Evolutionary conservation across 768 basidiomycete genomes (phyloP), one percentile per base, ranked within the genome.

Genomic region (Vararia minispora): DNA sequence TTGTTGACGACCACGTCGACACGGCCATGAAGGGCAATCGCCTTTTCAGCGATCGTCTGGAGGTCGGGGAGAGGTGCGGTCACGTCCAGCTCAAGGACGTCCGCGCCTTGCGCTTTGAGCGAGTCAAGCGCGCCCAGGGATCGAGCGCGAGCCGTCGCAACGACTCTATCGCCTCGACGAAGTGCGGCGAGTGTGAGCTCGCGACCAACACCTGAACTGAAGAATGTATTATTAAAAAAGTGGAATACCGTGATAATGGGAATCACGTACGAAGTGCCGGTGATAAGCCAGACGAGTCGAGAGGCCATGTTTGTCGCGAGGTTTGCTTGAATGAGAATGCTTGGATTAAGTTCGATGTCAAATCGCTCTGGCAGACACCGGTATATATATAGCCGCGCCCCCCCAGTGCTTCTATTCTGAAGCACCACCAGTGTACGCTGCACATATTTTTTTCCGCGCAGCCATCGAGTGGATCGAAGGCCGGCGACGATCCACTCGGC

Each of bases 51-150:
- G 23, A 50, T 39, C 23, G 16, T 37, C 27, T 48, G 33, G 11
- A 56, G 36, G 6, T 36, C 35, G 6, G 49, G 44, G 9, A 44
- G 29, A 8, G 48, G 37, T 9, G 45, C 41, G 9, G 54, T 51
- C 4, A 55, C 55, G 31, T 57, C 55, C 16, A 57, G 42, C 32
- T 52, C 42, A n/a, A 57, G 35, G 2, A 51, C 35, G 28, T 44
- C 42, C 2, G 57, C 57, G 9, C 52, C 60, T 2, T 35, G 27
- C 2, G 36, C 33, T 35, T 51, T 48, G 14, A 63, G 44, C 28
- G 56, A 58, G 2, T 57, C 55, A 20, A 65, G 56, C 35, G 60
- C 27, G 9, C 16, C 22, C 14, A 45, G 14, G 5, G 44, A 45
- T 4, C 25, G 27, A n/a, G 24, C 14, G 24, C 49, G 45, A 20